These are phyloP conservation scores for Zygoascus meyerae DNA, from an alignment of 1,139 yeast genomes.

Conservation along the genomic window DNA sequence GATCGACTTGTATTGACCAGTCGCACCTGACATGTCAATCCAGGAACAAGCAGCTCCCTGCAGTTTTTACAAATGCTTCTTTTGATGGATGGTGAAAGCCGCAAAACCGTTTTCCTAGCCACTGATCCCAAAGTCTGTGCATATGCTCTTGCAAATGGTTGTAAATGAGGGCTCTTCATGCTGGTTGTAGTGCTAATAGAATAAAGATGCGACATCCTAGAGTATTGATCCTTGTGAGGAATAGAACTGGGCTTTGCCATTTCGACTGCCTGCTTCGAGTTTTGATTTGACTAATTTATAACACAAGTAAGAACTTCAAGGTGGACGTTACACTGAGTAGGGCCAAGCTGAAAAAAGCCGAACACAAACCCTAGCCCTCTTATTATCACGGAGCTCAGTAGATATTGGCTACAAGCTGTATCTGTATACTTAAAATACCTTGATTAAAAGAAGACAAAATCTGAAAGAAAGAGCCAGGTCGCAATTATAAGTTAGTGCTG, in stretches of 20 bases:
- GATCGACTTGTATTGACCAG: slow-evolving; percentile 27
- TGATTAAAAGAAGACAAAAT: no score
- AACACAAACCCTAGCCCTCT: no score
- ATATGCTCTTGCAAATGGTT: slow-evolving; percentile 45
- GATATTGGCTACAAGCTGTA: no score
- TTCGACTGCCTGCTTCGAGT: background rate
- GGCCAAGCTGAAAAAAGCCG: no score
- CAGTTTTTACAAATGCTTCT: slow-evolving; percentile 59
- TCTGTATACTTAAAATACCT: no score
- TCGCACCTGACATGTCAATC: slow-evolving; percentile 37
- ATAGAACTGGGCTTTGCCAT: slow-evolving; percentile 24
- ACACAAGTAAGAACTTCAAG: no score
- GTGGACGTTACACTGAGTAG: no score
- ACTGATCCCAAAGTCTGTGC: slow-evolving; percentile 36
- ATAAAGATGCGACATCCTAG: slow-evolving; percentile 51
- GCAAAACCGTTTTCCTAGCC: slow-evolving; percentile 57
- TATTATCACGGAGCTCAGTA: no score
- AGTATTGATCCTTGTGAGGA: slow-evolving; percentile 54
- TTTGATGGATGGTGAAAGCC: slow-evolving; percentile 56
- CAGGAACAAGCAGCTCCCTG: slow-evolving; percentile 44
- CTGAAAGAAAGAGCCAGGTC: no score
- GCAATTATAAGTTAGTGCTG: no score
- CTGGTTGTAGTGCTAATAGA: slow-evolving; percentile 2
- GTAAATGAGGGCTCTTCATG: slow-evolving; percentile 10
- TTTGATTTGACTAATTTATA: no score